Conservation (phyloP, 1,284 basidiomycete genomes). For the Tylopilus sp. region DNA sequence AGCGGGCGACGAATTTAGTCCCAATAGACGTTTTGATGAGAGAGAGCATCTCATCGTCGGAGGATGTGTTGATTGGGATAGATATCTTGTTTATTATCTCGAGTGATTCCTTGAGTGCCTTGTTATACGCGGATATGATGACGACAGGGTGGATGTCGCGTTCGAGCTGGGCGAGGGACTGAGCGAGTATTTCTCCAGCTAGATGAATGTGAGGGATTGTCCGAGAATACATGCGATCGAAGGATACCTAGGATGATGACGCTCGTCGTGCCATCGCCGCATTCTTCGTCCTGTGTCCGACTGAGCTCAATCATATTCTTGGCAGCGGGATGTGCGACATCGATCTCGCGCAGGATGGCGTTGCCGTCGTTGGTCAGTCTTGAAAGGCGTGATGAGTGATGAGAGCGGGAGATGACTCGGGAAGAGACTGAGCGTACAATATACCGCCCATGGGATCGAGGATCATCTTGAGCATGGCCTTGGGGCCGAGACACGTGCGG, state of each 20-base stretch:
- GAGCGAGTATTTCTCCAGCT: slow-evolving; percentile 99
- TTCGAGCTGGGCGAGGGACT: slow-evolving; percentile 89
- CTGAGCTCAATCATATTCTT: slow-evolving; percentile 99
- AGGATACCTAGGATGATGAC: slow-evolving; percentile 89
- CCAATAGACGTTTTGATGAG: slow-evolving; percentile 99
- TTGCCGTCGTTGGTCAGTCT: slow-evolving; percentile 98
- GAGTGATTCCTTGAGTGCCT: slow-evolving; percentile 89
- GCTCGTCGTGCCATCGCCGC: slow-evolving; percentile 96
- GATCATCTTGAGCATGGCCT: slow-evolving; percentile 99
- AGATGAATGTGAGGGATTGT: background rate
- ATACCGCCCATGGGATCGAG: slow-evolving; percentile 98
- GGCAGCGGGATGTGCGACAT: slow-evolving; percentile 96
- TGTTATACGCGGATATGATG: slow-evolving; percentile 98
- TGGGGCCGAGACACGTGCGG: slow-evolving; percentile 94
- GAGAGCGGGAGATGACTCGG: background rate
- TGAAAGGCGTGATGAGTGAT: slow-evolving; percentile 4
- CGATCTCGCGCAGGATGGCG: slow-evolving; percentile 95
- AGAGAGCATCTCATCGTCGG: slow-evolving; percentile 91
- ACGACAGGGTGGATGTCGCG: slow-evolving; percentile 98
- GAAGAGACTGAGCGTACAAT: slow-evolving; percentile 54
- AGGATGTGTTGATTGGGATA: slow-evolving; percentile 83
- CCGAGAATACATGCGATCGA: background rate
- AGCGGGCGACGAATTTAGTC: slow-evolving; percentile 97
- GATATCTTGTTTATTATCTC: slow-evolving; percentile 87
- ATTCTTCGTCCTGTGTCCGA: slow-evolving; percentile 97